Evolutionary conservation across 345 rosid genomes (phyloP), one percentile per base, ranked within the genome.

Genomic region (Pugionium cornutum): DNA sequence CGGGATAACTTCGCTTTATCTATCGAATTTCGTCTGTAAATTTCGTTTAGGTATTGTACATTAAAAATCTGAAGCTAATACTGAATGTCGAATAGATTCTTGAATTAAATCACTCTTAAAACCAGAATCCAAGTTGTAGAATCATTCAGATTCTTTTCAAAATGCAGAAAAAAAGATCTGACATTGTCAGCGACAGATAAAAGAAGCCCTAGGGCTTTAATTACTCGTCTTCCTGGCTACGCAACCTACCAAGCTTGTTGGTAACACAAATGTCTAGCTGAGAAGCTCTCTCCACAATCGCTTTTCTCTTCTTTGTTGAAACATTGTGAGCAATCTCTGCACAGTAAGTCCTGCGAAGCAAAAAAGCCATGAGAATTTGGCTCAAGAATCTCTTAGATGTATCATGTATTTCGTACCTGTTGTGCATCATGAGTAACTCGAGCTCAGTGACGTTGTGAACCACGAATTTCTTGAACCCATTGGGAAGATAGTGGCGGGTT

Each of bases 371-470:
- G 4, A 66, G 67, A 51, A 43, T 52, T 32, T 25, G 2, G 3
- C 8, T 34, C 1, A 40, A 26, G 0, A 49, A 35, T 65, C 47
- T 51, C 3, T 33, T 8, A 35, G 9, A 9, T 6, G 9, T 18
- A 44, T 30, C 9, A 32, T n/a, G 25, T 6, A 47, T 4, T 18
- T 18, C 18, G 1, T 68, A 88, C 96, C 97, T 84, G 84, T 91
- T 91, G 72, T 88, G 97, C 97, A 91, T 91, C 97, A 91, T 86
- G 74, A 90, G 77, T 29, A 90, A 28, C 62, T 84, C 97, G 1
- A 88, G 92, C 67, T 88, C 97, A n/a, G 66, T 36, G 2, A 44
- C 64, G 25, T 91, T 88, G 82, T 85, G 91, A 4, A 91, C 96
- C 3, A 89, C 83, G 11, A 86, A 91, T 25, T 86, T 86, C 86